Percentiles rank a stretch among this genome's conserved stretches.
phyloP scores from a whole-genome alignment of 1,284 basidiomycete genomes.

The Boletus mariae region DNA sequence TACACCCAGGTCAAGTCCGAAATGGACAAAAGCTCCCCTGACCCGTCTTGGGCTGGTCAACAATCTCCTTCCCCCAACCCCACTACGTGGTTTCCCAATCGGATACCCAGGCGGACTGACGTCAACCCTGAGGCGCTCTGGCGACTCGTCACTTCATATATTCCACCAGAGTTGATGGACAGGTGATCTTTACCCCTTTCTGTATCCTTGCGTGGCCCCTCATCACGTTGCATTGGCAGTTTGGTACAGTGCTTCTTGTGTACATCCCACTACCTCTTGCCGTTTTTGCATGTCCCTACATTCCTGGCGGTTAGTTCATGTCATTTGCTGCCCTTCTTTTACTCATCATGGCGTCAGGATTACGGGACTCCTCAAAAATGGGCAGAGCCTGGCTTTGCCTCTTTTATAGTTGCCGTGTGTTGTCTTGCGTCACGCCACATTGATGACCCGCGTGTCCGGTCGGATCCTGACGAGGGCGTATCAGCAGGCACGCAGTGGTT shows the following conservation, averaged over 20 bases:
- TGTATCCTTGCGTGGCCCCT: constrained; percentile 12
- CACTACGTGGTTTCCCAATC: constrained; percentile 72
- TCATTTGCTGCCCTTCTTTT: constrained; percentile 1
- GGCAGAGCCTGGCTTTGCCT: constrained; percentile 89
- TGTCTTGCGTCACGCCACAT: constrained; percentile 87
- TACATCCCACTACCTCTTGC: constrained; percentile 87
- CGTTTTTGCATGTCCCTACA: constrained; percentile 85
- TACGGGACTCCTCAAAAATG: constrained; percentile 90
- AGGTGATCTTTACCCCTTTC: constrained; percentile 45
- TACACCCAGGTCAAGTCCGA: constrained; percentile 40
- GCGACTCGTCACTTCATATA: constrained; percentile 70
- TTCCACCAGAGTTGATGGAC: constrained; percentile 88
- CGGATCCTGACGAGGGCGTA: constrained; percentile 73
- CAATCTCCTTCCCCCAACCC: constrained; percentile 20
- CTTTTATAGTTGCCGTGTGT: constrained; percentile 86
- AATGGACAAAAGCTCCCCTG: constrained; percentile 25
- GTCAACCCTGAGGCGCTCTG: constrained; percentile 77
- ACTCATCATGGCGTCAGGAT: constrained; percentile 49
- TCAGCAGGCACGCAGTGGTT: constrained; percentile 90
- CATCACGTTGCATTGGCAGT: constrained; percentile 36
- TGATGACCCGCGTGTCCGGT: constrained; percentile 82
- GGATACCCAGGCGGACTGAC: constrained; percentile 67
- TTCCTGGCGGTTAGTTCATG: constrained; percentile 69
- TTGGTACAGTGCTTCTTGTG: constrained; percentile 80
- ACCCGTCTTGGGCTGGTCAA: constrained; percentile 25